Conservation (phyloP, 2,329 filamentous ascomycete genomes). For the Acrocalymma vagum region DNA sequence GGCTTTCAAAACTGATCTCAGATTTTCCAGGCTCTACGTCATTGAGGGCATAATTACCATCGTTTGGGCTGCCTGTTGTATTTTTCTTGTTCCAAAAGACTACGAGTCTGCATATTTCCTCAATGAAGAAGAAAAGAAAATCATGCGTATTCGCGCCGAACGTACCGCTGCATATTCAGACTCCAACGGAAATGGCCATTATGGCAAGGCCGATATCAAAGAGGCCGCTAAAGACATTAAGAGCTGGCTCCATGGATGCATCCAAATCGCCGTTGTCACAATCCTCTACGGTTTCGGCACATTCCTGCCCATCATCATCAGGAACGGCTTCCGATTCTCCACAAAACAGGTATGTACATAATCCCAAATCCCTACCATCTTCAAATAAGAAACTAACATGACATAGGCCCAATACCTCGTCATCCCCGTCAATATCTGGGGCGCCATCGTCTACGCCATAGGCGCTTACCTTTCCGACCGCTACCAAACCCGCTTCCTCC, state of each 20-base stretch:
- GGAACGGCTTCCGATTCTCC: slow-evolving; percentile 50
- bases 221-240: slow-evolving; percentile 42
- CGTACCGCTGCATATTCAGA: slow-evolving; percentile 41
- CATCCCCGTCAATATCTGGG: slow-evolving; percentile 54
- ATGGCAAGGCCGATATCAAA: slow-evolving; percentile 38
- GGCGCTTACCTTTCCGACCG: slow-evolving; percentile 50
- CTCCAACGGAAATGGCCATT: slow-evolving; percentile 36
- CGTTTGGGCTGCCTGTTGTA: slow-evolving; percentile 33
- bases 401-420: slow-evolving; percentile 46
- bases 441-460: slow-evolving; percentile 49
- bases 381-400: background rate
- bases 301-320: slow-evolving; percentile 54
- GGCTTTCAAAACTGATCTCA: background rate
- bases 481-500: slow-evolving; percentile 48
- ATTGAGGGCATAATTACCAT: slow-evolving; percentile 43
- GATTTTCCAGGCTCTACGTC: slow-evolving; percentile 32
- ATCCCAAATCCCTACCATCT: slow-evolving; percentile 24
- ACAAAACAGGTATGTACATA: slow-evolving; percentile 45
- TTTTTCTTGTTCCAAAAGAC: slow-evolving; percentile 40
- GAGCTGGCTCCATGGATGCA: slow-evolving; percentile 42
- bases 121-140: slow-evolving; percentile 35
- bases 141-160: slow-evolving; percentile 39
- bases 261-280: slow-evolving; percentile 51
- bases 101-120: slow-evolving; percentile 46
- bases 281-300: slow-evolving; percentile 53